phyloP scores from a whole-genome alignment of 2,329 filamentous ascomycete genomes.

The Magnaporthiopsis poae region DNA sequence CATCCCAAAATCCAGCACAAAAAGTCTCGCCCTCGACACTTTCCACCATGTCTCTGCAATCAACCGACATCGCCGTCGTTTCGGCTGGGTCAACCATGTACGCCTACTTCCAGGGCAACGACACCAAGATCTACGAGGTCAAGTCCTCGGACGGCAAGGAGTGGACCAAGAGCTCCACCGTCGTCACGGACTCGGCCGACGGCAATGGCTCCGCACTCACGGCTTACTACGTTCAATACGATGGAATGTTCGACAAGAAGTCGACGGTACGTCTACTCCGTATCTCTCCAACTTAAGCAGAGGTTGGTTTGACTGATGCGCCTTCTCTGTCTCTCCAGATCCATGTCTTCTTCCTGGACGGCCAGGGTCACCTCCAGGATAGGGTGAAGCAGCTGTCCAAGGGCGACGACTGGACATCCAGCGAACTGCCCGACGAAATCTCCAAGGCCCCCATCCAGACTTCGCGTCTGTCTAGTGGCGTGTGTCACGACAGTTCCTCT shows the following conservation, averaged over 20 bases:
- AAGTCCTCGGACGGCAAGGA: not conserved
- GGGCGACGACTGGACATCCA: not conserved
- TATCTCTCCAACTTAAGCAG: not conserved
- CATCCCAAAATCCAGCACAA: not conserved
- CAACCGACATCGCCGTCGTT: not conserved
- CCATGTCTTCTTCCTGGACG: not conserved
- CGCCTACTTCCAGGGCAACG: not conserved
- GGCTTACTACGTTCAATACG: not conserved
- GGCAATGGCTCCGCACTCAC: not conserved
- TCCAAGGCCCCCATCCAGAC: not conserved
- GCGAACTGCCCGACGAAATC: not conserved
- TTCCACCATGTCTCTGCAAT: not conserved
- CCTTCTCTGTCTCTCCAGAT: not conserved
- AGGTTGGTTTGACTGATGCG: not conserved
- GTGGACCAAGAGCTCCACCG: not conserved
- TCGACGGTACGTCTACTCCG: not conserved
- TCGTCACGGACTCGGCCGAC: not conserved
- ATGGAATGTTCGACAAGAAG: not conserved
- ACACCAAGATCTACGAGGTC: not conserved
- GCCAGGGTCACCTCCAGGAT: not conserved
- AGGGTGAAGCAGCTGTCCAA: not conserved
- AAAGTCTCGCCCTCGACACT: not conserved
- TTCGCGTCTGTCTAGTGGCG: not conserved
- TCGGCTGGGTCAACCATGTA: not conserved
- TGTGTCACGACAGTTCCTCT: not conserved